Evolutionary conservation across 148 eudicot species (phyloP), one percentile per base, ranked within the genome.

Genomic region (Hydrangea macrophylla): DNA sequence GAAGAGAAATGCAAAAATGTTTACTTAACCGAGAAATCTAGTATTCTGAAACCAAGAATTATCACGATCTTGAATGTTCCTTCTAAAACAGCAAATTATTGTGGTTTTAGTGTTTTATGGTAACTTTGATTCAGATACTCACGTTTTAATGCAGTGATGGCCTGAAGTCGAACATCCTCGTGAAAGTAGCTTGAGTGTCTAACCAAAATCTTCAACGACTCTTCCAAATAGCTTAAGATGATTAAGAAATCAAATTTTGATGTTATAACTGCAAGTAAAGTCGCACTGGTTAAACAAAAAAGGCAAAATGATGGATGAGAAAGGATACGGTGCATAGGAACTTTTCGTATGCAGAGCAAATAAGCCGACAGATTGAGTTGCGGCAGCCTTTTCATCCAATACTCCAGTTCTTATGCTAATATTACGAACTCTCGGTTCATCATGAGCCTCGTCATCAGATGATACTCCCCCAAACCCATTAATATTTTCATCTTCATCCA

Each of bases 351-450:
- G 98, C 82, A 88, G 72, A 54, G 98, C 92, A 81, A 90, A 90
- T 66, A 88, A 76, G 56, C 98, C 98, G 68, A 94, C 88, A 51
- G 97, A 90, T 80, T 94, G 98, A 32, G 98, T 94, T 48, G 98
- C 98, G 61, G 98, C 96, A 73, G 98, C 98, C 84, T 94, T 94
- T 80, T 94, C 98, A 81, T 94, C 98, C 77, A 94, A 82, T 40
- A 94, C 97, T 66, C 95, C 97, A 22, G 98, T 94, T 84, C 96
- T 80, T 67, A 94, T 76, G 70, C 98, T 94, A 68, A 94, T 94
- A 79, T 94, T 90, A 9, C 97, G 86, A 42, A 87, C 92, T 71
- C 97, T 90, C 59, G 96, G 92, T 70, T 94, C 98, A 82, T 90
- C 98, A 70, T 82, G 88, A 71, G 85, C 91, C 78, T 94, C 98